Conservation (phyloP, 2,329 filamentous ascomycete species). For the Paraphaeosphaeria minitans region DNA sequence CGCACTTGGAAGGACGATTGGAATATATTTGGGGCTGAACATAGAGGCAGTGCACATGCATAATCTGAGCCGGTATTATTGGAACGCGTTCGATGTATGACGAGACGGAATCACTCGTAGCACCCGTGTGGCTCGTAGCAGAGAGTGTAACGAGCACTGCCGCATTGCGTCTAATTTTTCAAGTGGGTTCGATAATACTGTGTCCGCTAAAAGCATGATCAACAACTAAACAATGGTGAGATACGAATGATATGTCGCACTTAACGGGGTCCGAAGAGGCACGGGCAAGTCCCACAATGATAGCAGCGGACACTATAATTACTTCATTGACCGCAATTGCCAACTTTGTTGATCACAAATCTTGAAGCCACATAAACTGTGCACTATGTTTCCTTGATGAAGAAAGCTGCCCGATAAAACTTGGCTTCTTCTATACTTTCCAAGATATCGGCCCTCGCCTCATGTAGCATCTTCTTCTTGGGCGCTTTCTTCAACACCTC, state of each 20-base stretch:
- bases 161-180: too few relatives aligned
- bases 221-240: too few relatives aligned
- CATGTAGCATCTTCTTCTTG: slow-evolving; percentile 75
- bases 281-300: neutral
- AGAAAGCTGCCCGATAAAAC: slow-evolving; percentile 78
- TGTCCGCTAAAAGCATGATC: too few relatives aligned
- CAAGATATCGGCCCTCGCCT: slow-evolving; percentile 86
- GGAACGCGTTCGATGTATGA: neutral
- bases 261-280: too few relatives aligned
- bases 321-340: neutral
- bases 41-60: neutral
- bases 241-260: too few relatives aligned
- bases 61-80: neutral
- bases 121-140: neutral
- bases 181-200: too few relatives aligned
- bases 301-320: neutral
- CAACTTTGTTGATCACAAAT: neutral
- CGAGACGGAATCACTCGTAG: neutral
- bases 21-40: neutral
- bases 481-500: slow-evolving; percentile 67
- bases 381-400: slow-evolving; percentile 42
- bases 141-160: too few relatives aligned
- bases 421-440: slow-evolving; percentile 93
- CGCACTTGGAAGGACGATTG: too few relatives aligned
- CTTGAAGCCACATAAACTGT: neutral